These are phyloP conservation scores for Dactylellina sp. DNA, from an alignment of 2,329 filamentous ascomycete species.

Conservation along the genomic window DNA sequence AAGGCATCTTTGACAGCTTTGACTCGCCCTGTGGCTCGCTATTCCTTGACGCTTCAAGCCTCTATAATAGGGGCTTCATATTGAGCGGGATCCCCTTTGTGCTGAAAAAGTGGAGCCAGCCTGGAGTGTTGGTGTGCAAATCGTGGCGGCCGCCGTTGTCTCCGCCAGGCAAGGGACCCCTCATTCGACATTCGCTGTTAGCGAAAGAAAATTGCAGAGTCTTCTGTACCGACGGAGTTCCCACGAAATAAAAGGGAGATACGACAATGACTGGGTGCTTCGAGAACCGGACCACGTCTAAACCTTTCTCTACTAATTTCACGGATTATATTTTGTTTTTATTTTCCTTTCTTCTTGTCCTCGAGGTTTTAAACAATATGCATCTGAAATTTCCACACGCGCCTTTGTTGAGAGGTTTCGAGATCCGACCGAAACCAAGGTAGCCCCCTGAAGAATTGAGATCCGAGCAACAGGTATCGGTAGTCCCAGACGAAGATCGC, in stretches of 20 bases:
- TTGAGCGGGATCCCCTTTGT: slow-evolving; percentile 20
- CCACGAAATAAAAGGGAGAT: too few relatives aligned
- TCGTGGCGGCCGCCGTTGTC: slow-evolving; percentile 43
- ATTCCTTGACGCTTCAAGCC: slow-evolving; percentile 8
- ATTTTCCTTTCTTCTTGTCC: too few relatives aligned
- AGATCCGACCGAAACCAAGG: slow-evolving; percentile 49
- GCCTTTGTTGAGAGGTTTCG: slow-evolving; percentile 32
- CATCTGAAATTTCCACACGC: slow-evolving; percentile 13
- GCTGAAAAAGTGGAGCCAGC: slow-evolving; percentile 48
- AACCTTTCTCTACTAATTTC: slow-evolving; percentile 1
- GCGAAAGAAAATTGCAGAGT: slow-evolving; percentile 48
- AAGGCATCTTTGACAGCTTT: slow-evolving; percentile 6
- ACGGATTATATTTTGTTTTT: neutral
- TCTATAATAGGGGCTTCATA: slow-evolving; percentile 46
- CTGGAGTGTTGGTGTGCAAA: slow-evolving; percentile 6
- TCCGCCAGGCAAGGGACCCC: slow-evolving; percentile 34
- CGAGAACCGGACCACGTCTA: slow-evolving; percentile 18
- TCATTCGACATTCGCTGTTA: slow-evolving; percentile 45
- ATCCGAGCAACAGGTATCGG: slow-evolving; percentile 48
- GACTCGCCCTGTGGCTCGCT: slow-evolving; percentile 38
- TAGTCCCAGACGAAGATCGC: slow-evolving; percentile 42
- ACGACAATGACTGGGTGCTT: too few relatives aligned
- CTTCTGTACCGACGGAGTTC: too few relatives aligned
- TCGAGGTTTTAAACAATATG: slow-evolving; percentile 21
- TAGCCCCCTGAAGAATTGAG: slow-evolving; percentile 29